Evolutionary conservation across 2,329 filamentous ascomycete species (phyloP).

Genomic region (Zymoseptoria ardabiliae): DNA sequence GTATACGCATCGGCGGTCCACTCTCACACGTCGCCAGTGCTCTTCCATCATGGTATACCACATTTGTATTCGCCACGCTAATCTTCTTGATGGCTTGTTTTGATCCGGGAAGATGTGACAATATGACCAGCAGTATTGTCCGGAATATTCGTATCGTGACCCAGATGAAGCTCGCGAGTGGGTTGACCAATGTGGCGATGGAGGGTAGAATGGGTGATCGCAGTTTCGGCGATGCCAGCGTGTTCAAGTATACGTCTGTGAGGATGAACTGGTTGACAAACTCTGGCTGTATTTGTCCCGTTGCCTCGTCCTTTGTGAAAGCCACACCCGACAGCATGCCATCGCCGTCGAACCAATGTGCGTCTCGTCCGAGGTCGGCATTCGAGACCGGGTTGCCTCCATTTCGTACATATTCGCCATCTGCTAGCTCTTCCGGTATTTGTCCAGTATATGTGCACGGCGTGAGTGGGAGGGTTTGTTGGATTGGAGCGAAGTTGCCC

Average conservation of each 20-base stretch:
- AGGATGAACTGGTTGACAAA: constrained; percentile 65
- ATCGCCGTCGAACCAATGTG: constrained; percentile 70
- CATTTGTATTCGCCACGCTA: constrained; percentile 61
- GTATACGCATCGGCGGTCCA: constrained; percentile 60
- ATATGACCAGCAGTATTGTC: constrained; percentile 50
- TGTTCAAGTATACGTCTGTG: constrained; percentile 58
- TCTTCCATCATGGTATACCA: constrained; percentile 61
- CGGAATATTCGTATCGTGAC: constrained; percentile 49
- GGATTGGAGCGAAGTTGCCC: constrained; percentile 64
- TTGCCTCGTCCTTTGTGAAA: constrained; percentile 43
- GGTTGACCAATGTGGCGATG: constrained; percentile 58
- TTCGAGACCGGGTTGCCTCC: constrained; percentile 62
- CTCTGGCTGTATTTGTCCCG: constrained; percentile 45
- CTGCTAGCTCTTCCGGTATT: constrained; percentile 58
- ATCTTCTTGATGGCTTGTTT: constrained; percentile 55
- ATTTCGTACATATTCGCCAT: constrained; percentile 66
- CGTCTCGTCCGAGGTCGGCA: constrained; percentile 52
- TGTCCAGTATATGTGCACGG: constrained; percentile 50
- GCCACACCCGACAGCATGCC: constrained; percentile 65
- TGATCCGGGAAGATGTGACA: constrained; percentile 52
- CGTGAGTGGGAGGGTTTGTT: constrained; percentile 48
- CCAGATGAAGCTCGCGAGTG: constrained; percentile 45
- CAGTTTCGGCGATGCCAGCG: constrained; percentile 41
- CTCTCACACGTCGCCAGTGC: constrained; percentile 65
- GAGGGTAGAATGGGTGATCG: constrained; percentile 56